phyloP scores from a whole-genome alignment of 108 stramenopile genomes.

The Pelagomonas calceolata region DNA sequence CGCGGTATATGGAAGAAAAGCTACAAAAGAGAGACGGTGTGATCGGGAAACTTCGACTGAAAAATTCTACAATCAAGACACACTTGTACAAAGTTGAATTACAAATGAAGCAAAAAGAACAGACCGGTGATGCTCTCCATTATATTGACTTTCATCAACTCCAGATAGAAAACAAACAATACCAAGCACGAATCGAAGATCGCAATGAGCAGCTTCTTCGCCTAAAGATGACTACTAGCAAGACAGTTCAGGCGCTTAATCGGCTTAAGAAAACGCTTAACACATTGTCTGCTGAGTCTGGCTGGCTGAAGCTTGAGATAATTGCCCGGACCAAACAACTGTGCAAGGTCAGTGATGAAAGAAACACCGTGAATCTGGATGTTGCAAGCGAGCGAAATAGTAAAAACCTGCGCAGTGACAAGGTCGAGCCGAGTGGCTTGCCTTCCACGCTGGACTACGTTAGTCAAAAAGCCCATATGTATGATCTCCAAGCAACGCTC shows the following conservation, averaged over 20 bases:
- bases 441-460: constrained; percentile 50
- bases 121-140: constrained; percentile 52
- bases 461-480: constrained; percentile 31
- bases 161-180: constrained; percentile 64
- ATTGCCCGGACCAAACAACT: constrained; percentile 7
- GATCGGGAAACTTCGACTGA: constrained; percentile 52
- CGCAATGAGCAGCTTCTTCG: constrained; percentile 46
- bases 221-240: constrained; percentile 42
- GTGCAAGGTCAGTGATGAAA: constrained; percentile 29
- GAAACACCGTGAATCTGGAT: constrained; percentile 19
- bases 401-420: too few species aligned
- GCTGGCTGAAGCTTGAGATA: constrained; percentile 36
- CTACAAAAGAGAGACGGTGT: constrained; percentile 34
- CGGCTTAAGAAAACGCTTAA: constrained; percentile 36
- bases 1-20: constrained; percentile 52
- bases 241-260: constrained; percentile 41
- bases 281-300: constrained; percentile 16
- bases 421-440: too few species aligned
- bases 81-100: constrained; percentile 38
- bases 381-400: constrained; percentile 3
- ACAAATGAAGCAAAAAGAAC: constrained; percentile 47
- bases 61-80: constrained; percentile 42
- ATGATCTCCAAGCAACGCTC: constrained; percentile 23
- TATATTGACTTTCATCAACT: constrained; percentile 61
- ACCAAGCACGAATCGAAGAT: constrained; percentile 49